phyloP scores from a whole-genome alignment of 2,329 filamentous ascomycete genomes.

The Aspergillus texensis region DNA sequence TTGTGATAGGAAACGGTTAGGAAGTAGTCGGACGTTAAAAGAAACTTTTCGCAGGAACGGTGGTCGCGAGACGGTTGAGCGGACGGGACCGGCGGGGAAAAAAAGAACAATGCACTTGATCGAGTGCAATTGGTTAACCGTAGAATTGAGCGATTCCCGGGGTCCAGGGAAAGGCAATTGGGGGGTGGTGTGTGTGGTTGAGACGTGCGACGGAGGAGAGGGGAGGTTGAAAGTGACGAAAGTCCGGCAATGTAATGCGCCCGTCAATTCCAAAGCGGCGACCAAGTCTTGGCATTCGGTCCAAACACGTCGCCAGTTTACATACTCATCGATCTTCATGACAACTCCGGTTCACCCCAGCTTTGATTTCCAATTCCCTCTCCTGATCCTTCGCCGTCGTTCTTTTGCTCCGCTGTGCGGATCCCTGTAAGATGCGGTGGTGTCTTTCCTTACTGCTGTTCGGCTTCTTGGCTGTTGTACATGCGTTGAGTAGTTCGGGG shows the following conservation, averaged over 20 bases:
- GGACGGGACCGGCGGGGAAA: neutral
- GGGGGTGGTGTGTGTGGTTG: conserved; percentile 12
- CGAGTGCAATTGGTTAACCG: neutral
- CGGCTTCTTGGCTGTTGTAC: conserved; percentile 54
- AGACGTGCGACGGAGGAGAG: conserved; percentile 19
- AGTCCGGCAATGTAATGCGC: conserved; percentile 30
- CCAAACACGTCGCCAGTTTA: conserved; percentile 49
- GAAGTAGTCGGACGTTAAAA: conserved; percentile 22
- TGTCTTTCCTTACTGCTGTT: conserved; percentile 70
- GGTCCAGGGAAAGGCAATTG: neutral
- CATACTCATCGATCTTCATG: conserved; percentile 17
- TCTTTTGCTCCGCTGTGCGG: conserved; percentile 37
- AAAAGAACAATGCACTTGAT: neutral
- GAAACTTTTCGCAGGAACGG: conserved; percentile 25
- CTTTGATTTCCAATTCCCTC: conserved; percentile 3
- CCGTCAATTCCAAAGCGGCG: conserved; percentile 20
- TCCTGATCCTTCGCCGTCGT: conserved; percentile 17
- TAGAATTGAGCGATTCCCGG: conserved; percentile 4
- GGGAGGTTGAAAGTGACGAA: conserved; percentile 34
- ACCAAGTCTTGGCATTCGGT: conserved; percentile 42
- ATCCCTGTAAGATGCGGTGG: conserved; percentile 68
- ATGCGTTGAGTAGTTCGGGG: conserved; percentile 78
- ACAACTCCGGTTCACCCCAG: conserved; percentile 9
- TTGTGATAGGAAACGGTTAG: conserved; percentile 20
- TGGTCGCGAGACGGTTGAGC: neutral